Percentiles rank a stretch among this genome's conserved stretches.
These are phyloP conservation scores for Pseudocercospora cruenta DNA, from an alignment of 2,329 filamentous ascomycete species.

Conservation along the genomic window DNA sequence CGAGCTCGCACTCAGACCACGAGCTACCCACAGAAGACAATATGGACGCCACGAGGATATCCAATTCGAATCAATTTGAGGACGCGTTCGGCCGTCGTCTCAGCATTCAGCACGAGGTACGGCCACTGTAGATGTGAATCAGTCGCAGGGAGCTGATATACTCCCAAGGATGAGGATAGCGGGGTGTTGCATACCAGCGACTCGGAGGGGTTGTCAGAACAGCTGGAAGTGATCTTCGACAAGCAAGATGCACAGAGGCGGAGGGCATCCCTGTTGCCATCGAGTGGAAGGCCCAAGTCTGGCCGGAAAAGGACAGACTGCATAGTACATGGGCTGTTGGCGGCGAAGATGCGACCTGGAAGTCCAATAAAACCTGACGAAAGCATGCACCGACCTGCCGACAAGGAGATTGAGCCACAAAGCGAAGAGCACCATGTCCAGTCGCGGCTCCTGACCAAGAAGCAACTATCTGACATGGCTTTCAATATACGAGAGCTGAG, in stretches of 20 bases:
- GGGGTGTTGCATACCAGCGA: slow-evolving; percentile 30
- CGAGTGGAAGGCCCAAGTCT: slow-evolving; percentile 41
- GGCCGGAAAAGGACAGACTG: slow-evolving; percentile 56
- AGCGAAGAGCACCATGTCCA: slow-evolving; percentile 49
- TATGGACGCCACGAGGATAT: slow-evolving; percentile 8
- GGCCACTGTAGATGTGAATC: background rate
- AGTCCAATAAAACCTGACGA: slow-evolving; percentile 13
- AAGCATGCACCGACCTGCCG: slow-evolving; percentile 43
- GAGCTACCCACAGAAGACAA: slow-evolving; percentile 7
- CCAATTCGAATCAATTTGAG: slow-evolving; percentile 8
- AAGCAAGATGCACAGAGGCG: slow-evolving; percentile 57
- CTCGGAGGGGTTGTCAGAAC: slow-evolving; percentile 35
- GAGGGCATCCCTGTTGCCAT: slow-evolving; percentile 58
- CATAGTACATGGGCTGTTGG: slow-evolving; percentile 64
- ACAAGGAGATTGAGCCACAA: slow-evolving; percentile 46
- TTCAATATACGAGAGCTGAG: slow-evolving; percentile 91
- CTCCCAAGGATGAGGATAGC: slow-evolving; percentile 16
- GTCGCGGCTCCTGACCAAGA: slow-evolving; percentile 86
- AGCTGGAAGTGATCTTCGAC: slow-evolving; percentile 60
- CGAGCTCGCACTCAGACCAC: background rate
- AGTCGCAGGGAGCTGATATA: slow-evolving; percentile 16
- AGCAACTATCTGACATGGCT: slow-evolving; percentile 94
- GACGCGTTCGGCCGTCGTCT: slow-evolving; percentile 7
- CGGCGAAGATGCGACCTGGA: slow-evolving; percentile 46
- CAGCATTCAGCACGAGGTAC: slow-evolving; percentile 18